These are phyloP conservation scores for Cercospora beticola DNA, from an alignment of 2,329 filamentous ascomycete genomes.

Conservation along the genomic window DNA sequence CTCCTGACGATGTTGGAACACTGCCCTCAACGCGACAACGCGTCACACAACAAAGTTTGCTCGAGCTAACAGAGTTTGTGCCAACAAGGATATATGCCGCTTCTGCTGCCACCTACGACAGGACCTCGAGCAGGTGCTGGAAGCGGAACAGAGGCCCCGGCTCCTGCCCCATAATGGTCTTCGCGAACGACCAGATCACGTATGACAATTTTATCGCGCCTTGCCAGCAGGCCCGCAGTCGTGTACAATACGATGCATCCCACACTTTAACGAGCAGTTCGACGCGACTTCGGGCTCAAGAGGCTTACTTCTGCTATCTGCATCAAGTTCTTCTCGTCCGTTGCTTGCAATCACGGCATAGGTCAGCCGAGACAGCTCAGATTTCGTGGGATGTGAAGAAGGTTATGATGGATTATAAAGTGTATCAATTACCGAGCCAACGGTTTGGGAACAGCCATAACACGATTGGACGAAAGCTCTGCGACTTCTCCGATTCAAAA, in stretches of 20 bases:
- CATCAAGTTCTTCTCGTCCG: not conserved
- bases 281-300: not conserved
- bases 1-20: not conserved
- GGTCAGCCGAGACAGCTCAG: not conserved
- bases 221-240: not conserved
- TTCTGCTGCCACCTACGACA: slow-evolving; percentile 61
- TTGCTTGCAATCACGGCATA: not conserved
- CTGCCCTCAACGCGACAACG: not conserved
- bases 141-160: slow-evolving; percentile 16
- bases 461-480: not conserved
- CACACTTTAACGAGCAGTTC: not conserved
- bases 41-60: not conserved
- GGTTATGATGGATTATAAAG: slow-evolving; percentile 1
- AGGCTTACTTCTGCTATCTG: not conserved
- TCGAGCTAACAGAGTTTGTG: slow-evolving; percentile 46
- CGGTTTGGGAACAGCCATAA: not conserved
- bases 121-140: slow-evolving; percentile 16
- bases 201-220: not conserved
- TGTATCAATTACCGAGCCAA: slow-evolving; percentile 9
- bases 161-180: slow-evolving; percentile 4
- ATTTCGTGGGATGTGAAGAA: not conserved
- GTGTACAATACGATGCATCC: not conserved
- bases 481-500: not conserved
- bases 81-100: slow-evolving; percentile 51
- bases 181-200: not conserved